Evolutionary conservation across 768 basidiomycete genomes (phyloP).

Genomic region (Tulasnella sp.): DNA sequence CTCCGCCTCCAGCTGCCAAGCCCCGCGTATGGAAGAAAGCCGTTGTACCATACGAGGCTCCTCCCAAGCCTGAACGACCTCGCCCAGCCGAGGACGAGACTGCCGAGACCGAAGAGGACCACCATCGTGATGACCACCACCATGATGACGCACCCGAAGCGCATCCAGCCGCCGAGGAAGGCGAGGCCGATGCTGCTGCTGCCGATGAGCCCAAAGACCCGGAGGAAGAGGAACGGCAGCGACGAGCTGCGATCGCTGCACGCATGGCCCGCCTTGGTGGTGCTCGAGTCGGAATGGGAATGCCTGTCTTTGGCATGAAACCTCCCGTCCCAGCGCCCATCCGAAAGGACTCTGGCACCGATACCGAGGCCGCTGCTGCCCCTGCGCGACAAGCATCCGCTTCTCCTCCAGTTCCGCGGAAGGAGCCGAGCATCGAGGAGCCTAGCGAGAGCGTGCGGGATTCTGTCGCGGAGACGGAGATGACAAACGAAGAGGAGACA

Average conservation of each 20-base stretch:
- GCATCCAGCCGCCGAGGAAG: slow-evolving; percentile 6
- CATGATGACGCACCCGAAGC: neutral
- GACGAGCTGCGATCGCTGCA: slow-evolving; percentile 80
- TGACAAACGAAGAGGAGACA: slow-evolving; percentile 2
- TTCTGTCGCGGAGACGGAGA: slow-evolving; percentile 3
- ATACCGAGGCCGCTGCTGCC: slow-evolving; percentile 11
- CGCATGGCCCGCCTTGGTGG: slow-evolving; percentile 91
- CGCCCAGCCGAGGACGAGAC: slow-evolving; percentile 2
- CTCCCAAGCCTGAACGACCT: slow-evolving; percentile 28
- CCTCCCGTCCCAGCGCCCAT: slow-evolving; percentile 34
- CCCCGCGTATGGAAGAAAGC: slow-evolving; percentile 82
- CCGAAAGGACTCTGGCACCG: slow-evolving; percentile 5
- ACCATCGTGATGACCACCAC: slow-evolving; percentile 14
- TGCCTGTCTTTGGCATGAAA: slow-evolving; percentile 67
- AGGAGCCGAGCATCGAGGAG: slow-evolving; percentile 5
- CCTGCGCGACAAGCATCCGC: neutral
- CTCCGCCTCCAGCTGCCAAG: slow-evolving; percentile 45
- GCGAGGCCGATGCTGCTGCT: slow-evolving; percentile 17
- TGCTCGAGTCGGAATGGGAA: slow-evolving; percentile 75
- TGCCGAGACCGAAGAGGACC: slow-evolving; percentile 17
- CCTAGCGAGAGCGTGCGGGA: neutral
- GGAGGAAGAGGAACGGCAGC: slow-evolving; percentile 62
- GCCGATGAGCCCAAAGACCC: slow-evolving; percentile 26
- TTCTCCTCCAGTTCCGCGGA: neutral
- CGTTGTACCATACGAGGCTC: slow-evolving; percentile 39